Conservation (phyloP, 202 grass and related monocot species). For the Saccharum hybrid region DNA sequence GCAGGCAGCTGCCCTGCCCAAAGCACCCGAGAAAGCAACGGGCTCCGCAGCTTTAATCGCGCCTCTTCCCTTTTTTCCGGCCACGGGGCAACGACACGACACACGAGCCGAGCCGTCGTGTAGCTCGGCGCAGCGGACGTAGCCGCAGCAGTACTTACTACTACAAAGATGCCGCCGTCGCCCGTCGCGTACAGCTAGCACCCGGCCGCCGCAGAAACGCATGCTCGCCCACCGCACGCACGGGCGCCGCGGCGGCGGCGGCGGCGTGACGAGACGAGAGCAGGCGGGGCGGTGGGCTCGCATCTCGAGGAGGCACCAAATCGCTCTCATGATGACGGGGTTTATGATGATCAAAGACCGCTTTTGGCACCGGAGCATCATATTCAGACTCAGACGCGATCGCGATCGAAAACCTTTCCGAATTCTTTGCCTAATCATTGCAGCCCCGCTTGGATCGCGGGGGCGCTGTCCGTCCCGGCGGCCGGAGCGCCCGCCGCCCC, state of each 20-base stretch:
- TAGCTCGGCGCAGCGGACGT: background rate
- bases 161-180: background rate
- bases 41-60: conserved; percentile 53
- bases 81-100: background rate
- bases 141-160: background rate
- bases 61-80: conserved; percentile 18
- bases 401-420: conserved; percentile 38
- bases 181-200: background rate
- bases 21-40: conserved; percentile 43
- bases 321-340: conserved; percentile 39
- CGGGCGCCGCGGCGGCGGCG: background rate
- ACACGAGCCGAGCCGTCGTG: no score
- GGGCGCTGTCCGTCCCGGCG: conserved; percentile 25
- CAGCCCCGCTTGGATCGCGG: conserved; percentile 54
- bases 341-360: conserved; percentile 55
- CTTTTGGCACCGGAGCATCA: conserved; percentile 46
- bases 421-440: conserved; percentile 56
- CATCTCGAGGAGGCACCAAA: conserved; percentile 53
- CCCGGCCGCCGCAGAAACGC: background rate
- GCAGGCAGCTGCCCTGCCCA: conserved; percentile 14
- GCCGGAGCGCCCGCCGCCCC: background rate
- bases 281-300: conserved; percentile 20
- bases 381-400: conserved; percentile 21
- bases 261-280: background rate
- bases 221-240: background rate